Conservation (phyloP, 257 asterid species). For the Anisodus acutangulus region DNA sequence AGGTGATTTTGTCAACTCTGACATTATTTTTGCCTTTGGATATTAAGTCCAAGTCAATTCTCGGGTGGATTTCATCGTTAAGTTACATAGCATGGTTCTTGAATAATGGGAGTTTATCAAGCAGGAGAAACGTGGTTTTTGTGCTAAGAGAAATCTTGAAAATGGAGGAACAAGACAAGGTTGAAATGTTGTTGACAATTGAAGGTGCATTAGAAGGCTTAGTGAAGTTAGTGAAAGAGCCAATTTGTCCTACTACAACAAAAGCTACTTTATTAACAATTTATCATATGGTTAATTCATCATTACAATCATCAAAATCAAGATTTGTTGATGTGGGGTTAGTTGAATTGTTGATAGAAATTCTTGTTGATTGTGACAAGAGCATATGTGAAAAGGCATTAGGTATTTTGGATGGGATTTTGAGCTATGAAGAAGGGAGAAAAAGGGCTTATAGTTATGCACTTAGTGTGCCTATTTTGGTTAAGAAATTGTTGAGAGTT, state of each 20-base stretch:
- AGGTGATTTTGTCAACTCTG: conserved; percentile 47
- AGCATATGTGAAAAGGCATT: conserved; percentile 60
- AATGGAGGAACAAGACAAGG: conserved; percentile 14
- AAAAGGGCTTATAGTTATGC: conserved; percentile 44
- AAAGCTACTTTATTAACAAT: conserved; percentile 50
- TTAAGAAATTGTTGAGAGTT: conserved; percentile 58
- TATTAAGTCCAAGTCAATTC: conserved; percentile 39
- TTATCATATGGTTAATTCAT: conserved; percentile 40
- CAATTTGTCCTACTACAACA: conserved; percentile 53
- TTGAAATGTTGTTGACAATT: conserved; percentile 28
- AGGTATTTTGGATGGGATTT: conserved; percentile 55
- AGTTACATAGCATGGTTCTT: conserved; percentile 39
- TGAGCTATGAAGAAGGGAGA: conserved; percentile 47
- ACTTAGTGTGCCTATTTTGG: conserved; percentile 50
- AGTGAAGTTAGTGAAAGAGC: conserved; percentile 48
- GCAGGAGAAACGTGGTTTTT: conserved; percentile 38
- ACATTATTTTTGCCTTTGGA: conserved; percentile 37
- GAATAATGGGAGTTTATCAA: conserved; percentile 42
- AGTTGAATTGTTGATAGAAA: conserved; percentile 40
- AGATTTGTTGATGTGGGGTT: conserved; percentile 46
- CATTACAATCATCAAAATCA: neutral
- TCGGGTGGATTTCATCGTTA: conserved; percentile 47
- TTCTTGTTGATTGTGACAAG: conserved; percentile 51
- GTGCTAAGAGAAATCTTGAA: conserved; percentile 33
- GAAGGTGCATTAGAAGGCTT: conserved; percentile 49